Conservation (phyloP, 1,284 basidiomycete species). For the Ganoderma lucidum region DNA sequence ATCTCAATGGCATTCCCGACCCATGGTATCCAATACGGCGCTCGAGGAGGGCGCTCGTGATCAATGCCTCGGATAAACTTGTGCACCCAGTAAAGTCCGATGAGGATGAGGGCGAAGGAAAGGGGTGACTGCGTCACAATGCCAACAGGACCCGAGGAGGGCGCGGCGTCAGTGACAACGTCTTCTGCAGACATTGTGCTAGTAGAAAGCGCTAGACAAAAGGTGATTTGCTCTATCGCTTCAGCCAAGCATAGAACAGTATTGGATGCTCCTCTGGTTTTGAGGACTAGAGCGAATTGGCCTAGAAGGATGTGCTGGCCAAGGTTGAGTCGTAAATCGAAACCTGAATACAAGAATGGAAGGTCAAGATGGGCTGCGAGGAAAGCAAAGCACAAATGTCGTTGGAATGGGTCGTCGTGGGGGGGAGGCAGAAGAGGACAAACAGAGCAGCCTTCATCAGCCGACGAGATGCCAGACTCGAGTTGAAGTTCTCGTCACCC, state of each 20-base stretch:
- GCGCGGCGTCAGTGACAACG: background rate
- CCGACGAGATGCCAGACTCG: background rate
- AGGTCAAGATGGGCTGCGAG: background rate
- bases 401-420: background rate
- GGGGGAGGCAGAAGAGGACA: background rate
- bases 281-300: no score
- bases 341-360: no score
- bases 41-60: conserved; percentile 35
- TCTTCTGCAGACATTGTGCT: background rate
- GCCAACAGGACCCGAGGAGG: conserved; percentile 7
- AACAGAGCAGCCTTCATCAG: background rate
- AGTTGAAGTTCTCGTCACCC: background rate
- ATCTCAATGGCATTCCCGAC: conserved; percentile 34
- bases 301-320: no score
- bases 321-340: no score
- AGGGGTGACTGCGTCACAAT: conserved; percentile 22
- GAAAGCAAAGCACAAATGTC: background rate
- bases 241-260: background rate
- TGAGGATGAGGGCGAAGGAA: conserved; percentile 22
- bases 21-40: conserved; percentile 37
- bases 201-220: background rate
- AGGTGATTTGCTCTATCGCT: background rate
- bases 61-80: conserved; percentile 22
- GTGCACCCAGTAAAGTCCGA: conserved; percentile 23
- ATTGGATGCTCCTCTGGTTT: background rate